Base-by-base conservation (phyloP, 352 stramenopile species). In the Globisporangium middletonii region DNA sequence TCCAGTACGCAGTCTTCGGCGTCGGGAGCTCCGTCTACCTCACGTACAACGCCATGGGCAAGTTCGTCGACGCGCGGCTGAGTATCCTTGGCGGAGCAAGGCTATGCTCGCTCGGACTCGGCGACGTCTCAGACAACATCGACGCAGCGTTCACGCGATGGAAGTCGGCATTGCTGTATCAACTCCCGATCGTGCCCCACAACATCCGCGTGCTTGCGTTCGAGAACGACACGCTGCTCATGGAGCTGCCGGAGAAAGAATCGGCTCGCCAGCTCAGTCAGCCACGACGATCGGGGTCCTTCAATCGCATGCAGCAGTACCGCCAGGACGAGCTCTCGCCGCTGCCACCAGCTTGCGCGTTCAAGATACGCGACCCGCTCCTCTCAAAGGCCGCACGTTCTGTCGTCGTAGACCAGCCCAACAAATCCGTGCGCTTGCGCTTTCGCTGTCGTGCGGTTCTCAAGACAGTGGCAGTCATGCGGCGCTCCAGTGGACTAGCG, bases 21-120 rank as follows among this genome's bases (percentile, higher is more conserved):
- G 76, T 99, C 4, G 97, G 95, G 4, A 98, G 98, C 69, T 93
- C 71, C 6, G 77, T 95, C 60, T 98, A 98, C 62, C 81, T 97
- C 50, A 89, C 98, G 47, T 99, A 89, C 76, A 98, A 98, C 70
- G 77, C 83, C 16, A 96, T 97, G 77, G 91, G 83, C 9, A 97
- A 96, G 57, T 90, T 89, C 27, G 77, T 95, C n/a, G 79, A 99
- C 69, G 50, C 65, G 30, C 66, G 79, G 8, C 63, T 99, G 15
- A 77, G 86, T 18, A 71, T 79, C 35, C 67, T 96, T 16, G 93
- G 95, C n/a, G 95, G 59, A 1, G 68, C 67, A 3, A 67, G 83
- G 8, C 63, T 98, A 3, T 73, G 73, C 18, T 30, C 68, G 0
- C 61, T 96, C 16, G 94, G 92, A 12, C 67, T 98, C n/a, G 96